Evolutionary conservation across 83 land plant genomes (phyloP).

Genomic region (Larix sibirica): DNA sequence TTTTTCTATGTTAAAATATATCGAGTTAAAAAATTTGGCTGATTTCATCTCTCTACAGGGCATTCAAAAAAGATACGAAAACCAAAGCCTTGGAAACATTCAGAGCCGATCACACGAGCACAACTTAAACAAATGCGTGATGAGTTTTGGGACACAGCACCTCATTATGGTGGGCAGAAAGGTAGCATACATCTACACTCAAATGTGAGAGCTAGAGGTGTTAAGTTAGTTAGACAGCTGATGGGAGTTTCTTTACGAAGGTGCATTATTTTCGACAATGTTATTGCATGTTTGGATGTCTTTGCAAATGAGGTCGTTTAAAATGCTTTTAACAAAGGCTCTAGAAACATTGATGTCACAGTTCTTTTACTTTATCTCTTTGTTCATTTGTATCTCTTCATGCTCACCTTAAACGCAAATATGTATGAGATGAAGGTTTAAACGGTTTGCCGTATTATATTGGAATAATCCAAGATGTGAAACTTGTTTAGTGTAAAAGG

Average conservation of each 20-base stretch:
- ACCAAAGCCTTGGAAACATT: conserved; percentile 92
- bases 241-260: no score
- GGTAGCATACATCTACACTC: conserved; percentile 28
- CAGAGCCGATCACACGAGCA: conserved; percentile 60
- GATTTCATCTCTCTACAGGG: conserved; percentile 35
- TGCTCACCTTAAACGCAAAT: neutral
- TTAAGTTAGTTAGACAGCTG: no score
- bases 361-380: neutral
- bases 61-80: conserved; percentile 56
- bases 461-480: neutral
- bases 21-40: neutral
- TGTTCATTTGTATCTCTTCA: neutral
- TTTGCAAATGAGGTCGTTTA: neutral
- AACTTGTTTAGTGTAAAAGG: neutral
- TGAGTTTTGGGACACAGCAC: conserved; percentile 93
- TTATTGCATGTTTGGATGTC: neutral
- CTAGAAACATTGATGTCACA: no score
- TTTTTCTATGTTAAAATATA: neutral
- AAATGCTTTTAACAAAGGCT: neutral
- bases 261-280: no score
- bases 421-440: neutral
- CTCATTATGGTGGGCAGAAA: conserved; percentile 86
- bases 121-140: conserved; percentile 83
- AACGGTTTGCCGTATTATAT: neutral
- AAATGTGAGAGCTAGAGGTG: no score